Base-by-base conservation (phyloP, 805 yeast species). In the Yamadazyma paraphyllophila region DNA sequence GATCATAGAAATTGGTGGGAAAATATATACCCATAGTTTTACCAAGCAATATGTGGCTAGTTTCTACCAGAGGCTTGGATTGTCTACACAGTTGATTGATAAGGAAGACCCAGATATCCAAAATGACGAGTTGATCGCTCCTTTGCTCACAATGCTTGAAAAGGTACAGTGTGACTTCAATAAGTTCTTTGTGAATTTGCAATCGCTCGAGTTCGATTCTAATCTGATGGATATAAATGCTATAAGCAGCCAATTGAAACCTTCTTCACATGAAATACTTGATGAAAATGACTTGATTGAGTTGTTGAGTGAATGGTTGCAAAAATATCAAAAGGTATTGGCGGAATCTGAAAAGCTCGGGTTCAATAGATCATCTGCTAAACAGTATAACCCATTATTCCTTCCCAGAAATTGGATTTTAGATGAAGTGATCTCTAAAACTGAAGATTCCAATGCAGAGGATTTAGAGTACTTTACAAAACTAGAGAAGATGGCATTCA, bases 381-480 rank as follows among this genome's bases (percentile, higher is more conserved):
- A 41, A 26, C 47, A 53, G 2, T 69, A 66, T 40, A 94, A 92
- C 57, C 99, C 98, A 2, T 59, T 79, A 30, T 92, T 92, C 58
- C 76, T 86, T 5, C 94, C 96, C 15, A 75, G 92, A 48, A 86
- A 82, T 51, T 88, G 96, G 90, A 83, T 91, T 43, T 70, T 94
- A 44, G 88, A 89, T 44, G 91, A 90, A 49, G 96, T 89, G 0
- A 83, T 88, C 38, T 74, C 77, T 25, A 66, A 69, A 37, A 74
- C 82, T 0, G 70, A 75, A 31, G 86, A 81, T 1, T 68, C 74
- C 25, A 71, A 77, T 30, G 68, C 66, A n/a, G 59, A 59, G 27
- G 82, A 81, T 58, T 57, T 73, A 10, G 66, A 71, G 0, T 66
- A 77, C 35, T 67, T 90, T 49, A 58, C 78, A 26, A 86, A 86